Evolutionary conservation across 352 stramenopile genomes (phyloP), one percentile per base, ranked within the genome.

Genomic region (Plasmopara halstedii): DNA sequence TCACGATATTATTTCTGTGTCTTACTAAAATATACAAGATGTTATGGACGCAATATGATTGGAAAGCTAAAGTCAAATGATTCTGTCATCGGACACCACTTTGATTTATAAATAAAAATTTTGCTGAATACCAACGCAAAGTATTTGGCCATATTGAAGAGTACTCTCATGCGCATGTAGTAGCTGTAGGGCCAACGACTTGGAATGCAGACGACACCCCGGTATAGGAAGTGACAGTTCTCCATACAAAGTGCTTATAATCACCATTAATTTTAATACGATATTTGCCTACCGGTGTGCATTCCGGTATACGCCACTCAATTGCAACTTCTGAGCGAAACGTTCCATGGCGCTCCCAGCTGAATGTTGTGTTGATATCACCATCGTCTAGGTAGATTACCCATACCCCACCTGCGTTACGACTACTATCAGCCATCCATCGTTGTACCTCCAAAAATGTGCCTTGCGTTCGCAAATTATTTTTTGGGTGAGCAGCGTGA

Each of bases 181-280:
- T 6, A 29, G 25, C 25, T 29, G 7, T 49, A 18, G 35, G 15
- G 18, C 36, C 55, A 44, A 49, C 36, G 19, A 88, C 58, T 9
- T 64, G 36, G 53, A 92, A 92, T 21, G 42, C 22, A 6, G 74
- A 80, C 19, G 80, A 89, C 3, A 76, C 48, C 13, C 80, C 80
- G 6, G 58, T 64, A 44, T 88, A 92, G 5, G 56, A 41, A 25
- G 49, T 58, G 25, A 85, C 56, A 22, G 56, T 67, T 31, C 52
- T 40, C 19, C 58, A 69, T n/a, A 86, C 67, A 42, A 84, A 70
- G n/a, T 65, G 62, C 47, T 89, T 92, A 57, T 56, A 79, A 58
- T 92, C 67, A 21, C 80, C 77, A 36, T 88, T 86, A 20, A 86
- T 67, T 62, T 89, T 89, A 35, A 92, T 68, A 8, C 80, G 73